Base-by-base conservation (phyloP, 2,329 filamentous ascomycete species). In the Dendryphion nanum region DNA sequence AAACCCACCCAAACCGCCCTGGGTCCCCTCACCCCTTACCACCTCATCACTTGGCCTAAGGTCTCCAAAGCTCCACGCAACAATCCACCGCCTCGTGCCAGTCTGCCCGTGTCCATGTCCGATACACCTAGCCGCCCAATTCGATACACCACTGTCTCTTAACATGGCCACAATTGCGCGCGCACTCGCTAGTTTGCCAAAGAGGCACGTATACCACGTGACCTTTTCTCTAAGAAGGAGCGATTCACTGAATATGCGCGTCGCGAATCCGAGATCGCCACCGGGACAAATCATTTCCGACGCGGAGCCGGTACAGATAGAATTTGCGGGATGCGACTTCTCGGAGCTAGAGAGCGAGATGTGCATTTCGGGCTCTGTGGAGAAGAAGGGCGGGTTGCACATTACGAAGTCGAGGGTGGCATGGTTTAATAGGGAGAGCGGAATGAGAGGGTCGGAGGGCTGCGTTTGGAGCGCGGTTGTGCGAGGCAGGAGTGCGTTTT, bases 331-430 rank as follows among this genome's bases (percentile, higher is more conserved):
- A 0, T 76, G 74, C 3, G 75, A 67, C 63, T 96, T 95, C 24
- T 75, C 66, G 13, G 72, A 63, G 0, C 86, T 84, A 13, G 44
- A 44, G 18, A 68, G 59, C 2, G 83, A 84, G 4, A 71, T 67
- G 3, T 76, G 50, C 65, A 96, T 78, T 35, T 94, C 89, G 4
- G 75, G 66, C 3, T 77, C 69, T 0, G 86, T 89, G n/a, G 74
- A 66, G 70, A 96, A 97, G 68, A 98, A 98, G 0, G 93, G 93
- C 0, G 93, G 93, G 51, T 98, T 98, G 47, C 85, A 91, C 82
- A 97, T 94, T 41, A 80, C 82, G 61, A 97, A 96, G 59, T 91
- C 83, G 30, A 95, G 72, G 3, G 71, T 74, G 7, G 56, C 44
- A n/a, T 78, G 59, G 16, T 62, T 65, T 1, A 82, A 57, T 0